A percentile compares a stretch with the other conserved stretches of the same genome.
Evolutionary conservation across 495 filamentous ascomycete species (phyloP).

Genomic region (Penicillium lagena): DNA sequence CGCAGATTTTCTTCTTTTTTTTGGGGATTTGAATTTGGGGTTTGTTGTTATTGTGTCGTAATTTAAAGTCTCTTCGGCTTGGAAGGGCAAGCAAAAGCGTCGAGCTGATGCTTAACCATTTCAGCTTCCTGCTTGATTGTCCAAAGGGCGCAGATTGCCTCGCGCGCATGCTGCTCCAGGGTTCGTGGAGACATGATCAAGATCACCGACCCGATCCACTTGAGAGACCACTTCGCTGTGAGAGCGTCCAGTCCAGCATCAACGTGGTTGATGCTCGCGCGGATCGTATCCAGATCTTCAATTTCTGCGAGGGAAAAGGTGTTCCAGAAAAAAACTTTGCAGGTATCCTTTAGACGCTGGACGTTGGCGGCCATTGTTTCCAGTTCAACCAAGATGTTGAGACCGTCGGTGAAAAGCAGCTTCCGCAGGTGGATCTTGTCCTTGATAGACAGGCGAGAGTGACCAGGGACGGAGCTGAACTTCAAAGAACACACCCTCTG

Average conservation of each 20-base stretch:
- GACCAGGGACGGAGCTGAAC: background rate
- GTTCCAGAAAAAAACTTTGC: background rate
- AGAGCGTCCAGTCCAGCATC: background rate
- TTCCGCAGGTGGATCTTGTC: conserved; percentile 5
- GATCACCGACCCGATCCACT: conserved; percentile 1
- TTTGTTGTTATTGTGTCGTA: too few relatives aligned
- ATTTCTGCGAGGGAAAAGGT: background rate
- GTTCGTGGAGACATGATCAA: background rate
- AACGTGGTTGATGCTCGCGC: background rate
- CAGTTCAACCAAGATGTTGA: background rate
- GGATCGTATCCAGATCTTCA: conserved; percentile 10
- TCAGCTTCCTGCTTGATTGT: conserved; percentile 3
- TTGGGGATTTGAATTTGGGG: too few relatives aligned
- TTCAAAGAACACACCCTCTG: background rate
- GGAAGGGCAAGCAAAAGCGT: background rate
- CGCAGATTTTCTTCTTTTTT: too few relatives aligned
- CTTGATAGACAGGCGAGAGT: background rate
- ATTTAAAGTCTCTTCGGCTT: too few relatives aligned
- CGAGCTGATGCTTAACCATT: background rate
- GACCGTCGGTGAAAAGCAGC: conserved; percentile 2
- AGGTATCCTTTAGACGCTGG: background rate
- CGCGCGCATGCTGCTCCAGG: conserved; percentile 1
- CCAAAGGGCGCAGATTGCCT: conserved; percentile 1
- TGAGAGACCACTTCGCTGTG: conserved; percentile 1
- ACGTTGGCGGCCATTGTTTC: background rate